Percentiles rank a stretch among this genome's conserved stretches.
phyloP scores from a whole-genome alignment of 2,329 filamentous ascomycete species.

The Claviceps maximensis region DNA sequence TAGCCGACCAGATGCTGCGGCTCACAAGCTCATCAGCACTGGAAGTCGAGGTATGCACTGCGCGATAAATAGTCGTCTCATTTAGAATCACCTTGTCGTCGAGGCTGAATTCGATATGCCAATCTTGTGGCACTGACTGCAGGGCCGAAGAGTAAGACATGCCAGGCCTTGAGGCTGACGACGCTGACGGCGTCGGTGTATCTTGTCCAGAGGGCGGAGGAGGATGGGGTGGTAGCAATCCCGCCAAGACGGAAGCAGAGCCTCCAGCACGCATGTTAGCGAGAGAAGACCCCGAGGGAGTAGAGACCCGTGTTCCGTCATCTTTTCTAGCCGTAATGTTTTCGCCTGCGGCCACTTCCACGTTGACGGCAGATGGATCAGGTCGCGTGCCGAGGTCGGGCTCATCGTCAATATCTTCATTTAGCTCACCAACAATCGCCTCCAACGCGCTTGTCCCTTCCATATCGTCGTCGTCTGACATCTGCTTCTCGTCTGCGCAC shows the following conservation, averaged over 20 bases:
- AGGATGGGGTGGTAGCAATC: constrained; percentile 1
- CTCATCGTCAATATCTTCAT: constrained; percentile 67
- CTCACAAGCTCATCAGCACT: constrained; percentile 49
- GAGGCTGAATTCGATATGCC: constrained; percentile 93
- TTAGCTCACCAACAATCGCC: constrained; percentile 79
- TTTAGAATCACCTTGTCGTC: constrained; percentile 73
- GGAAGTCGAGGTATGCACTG: constrained; percentile 55
- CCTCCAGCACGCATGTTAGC: constrained; percentile 24
- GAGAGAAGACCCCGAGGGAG: constrained; percentile 43
- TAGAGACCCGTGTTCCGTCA: constrained; percentile 75
- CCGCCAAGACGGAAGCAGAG: constrained; percentile 12
- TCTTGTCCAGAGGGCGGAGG: constrained; percentile 21
- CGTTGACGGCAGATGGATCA: constrained; percentile 75
- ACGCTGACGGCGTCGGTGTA: constrained; percentile 35
- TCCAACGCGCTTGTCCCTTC: constrained; percentile 59
- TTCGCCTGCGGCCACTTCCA: constrained; percentile 76
- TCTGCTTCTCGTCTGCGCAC: constrained; percentile 81
- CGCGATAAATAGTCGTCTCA: constrained; percentile 91
- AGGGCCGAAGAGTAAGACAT: constrained; percentile 78
- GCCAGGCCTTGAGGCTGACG: constrained; percentile 42
- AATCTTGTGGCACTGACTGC: constrained; percentile 72
- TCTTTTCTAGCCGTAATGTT: constrained; percentile 87
- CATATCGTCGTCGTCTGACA: constrained; percentile 53
- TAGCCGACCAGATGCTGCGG: constrained; percentile 76
- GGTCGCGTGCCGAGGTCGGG: constrained; percentile 42